Evolutionary conservation across 2,329 filamentous ascomycete species (phyloP), one percentile per base, ranked within the genome.

Genomic region (Paecilomyces fulvus): DNA sequence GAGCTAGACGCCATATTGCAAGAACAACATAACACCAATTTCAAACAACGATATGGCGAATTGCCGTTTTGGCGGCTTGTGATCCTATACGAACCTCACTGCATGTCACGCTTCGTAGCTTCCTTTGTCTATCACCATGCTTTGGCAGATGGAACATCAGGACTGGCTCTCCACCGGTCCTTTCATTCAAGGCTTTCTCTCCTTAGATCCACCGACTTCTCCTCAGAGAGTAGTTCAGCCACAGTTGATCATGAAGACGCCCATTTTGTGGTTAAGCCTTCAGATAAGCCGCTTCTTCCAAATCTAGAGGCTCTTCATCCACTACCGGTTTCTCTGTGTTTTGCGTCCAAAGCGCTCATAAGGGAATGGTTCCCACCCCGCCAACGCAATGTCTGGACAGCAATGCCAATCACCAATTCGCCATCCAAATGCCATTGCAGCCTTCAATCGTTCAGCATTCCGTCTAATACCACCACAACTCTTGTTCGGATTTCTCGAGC

Each of bases 91-190:
- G 33, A 17, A 43, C 12, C 33, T 17, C 12, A 43, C 33, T 14
- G 33, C 33, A 43, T 12, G 12, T 14, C 33, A 17, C 6, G 17
- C 17, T 55, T 55, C n/a, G 30, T 52, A 14, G 54, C 49, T 51
- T 50, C n/a, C 10, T 55, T 55, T 28, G 48, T 55, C 6, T 51
- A 21, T 11, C 54, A 55, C 31, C 54, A 55, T 43, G 30, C 5
- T 10, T 31, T 55, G 30, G 48, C n/a, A 20, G 54, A 55, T 52
- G 54, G 54, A 1, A 52, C 43, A 50, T 55, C 54, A 10, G 54
- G 54, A 21, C 46, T 52, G 30, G 49, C 25, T 14, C 31, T 55
- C 6, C 54, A 55, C n/a, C 46, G 49, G 14, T 21, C 28, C 28
- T 21, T 55, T n/a, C 54, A 28, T 28, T 6, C 46, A 37, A 49